Percentiles rank a stretch among this genome's conserved stretches.
These are phyloP conservation scores for Triticum monococcum DNA, from an alignment of 176 grass and related monocot species.

Conservation along the genomic window DNA sequence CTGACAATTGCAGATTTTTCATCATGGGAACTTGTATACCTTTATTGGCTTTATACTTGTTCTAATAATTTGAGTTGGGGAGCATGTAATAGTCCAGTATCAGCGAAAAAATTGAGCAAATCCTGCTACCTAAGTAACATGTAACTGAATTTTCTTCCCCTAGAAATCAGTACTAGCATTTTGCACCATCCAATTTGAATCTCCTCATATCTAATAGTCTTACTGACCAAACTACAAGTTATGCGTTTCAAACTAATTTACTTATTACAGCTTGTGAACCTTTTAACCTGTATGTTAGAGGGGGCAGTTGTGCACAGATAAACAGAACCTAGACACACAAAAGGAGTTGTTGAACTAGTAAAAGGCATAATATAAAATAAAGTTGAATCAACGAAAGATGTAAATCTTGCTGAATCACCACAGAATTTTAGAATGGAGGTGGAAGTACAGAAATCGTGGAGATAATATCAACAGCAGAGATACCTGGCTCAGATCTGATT, in stretches of 20 bases:
- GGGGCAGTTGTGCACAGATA: not conserved
- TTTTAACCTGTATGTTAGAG: not conserved
- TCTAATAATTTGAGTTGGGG: too few relatives aligned
- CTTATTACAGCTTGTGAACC: not conserved
- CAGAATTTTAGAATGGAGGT: too few relatives aligned
- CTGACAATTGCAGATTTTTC: too few relatives aligned
- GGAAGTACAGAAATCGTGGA: too few relatives aligned
- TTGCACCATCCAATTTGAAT: not conserved
- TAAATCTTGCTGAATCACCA: not conserved
- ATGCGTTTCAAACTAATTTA: not conserved
- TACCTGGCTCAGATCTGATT: too few relatives aligned
- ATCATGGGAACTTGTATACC: too few relatives aligned
- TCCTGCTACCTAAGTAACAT: too few relatives aligned
- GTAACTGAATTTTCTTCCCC: too few relatives aligned
- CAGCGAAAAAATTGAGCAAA: too few relatives aligned
- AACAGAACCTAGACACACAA: not conserved
- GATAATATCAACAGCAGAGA: too few relatives aligned
- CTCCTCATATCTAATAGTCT: not conserved
- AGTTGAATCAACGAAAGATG: not conserved
- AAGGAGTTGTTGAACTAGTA: not conserved
- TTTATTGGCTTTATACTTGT: too few relatives aligned
- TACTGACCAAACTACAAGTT: not conserved
- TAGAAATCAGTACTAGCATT: not conserved
- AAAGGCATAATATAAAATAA: not conserved
- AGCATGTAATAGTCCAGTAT: too few relatives aligned